Evolutionary conservation across 2,329 filamentous ascomycete species (phyloP), one percentile per base, ranked within the genome.

Genomic region (Aspergillus sp.): DNA sequence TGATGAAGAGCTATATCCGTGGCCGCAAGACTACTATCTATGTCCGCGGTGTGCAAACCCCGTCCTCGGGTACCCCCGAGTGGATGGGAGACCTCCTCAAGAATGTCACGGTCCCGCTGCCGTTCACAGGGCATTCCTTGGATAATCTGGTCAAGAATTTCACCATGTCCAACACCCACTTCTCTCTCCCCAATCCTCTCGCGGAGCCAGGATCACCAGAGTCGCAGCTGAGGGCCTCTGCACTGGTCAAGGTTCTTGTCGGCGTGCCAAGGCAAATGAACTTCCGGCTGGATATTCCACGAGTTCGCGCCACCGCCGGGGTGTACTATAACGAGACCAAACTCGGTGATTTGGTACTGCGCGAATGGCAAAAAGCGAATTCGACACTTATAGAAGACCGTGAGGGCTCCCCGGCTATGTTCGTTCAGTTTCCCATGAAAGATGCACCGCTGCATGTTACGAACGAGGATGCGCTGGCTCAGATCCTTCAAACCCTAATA

Each of bases 61-160:
- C 80, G 2, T 71, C 71, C 12, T 66, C 72, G 1, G 68, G 78
- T 20, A 83, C 86, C 0, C 91, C 91, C 1, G 67, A 69, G 28
- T 98, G 91, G 91, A 72, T 95, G 29, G 73, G 74, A 10, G 77
- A 88, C 32, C 70, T 98, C 14, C 66, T 96, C 24, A 78, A 79
- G 28, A 86, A 82, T 45, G 74, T 96, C 32, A 88, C 80, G 0
- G 70, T 96, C 1, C 86, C 88, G 3, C 67, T 96, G 5, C 82
- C 86, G 4, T 82, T 96, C 41, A 84, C 86, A 0, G 86, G 86
- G 4, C 76, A 79, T 37, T 79, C 79, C 0, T 80, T 95, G 48
- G 86, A 86, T 43, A 78, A 82, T 43, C 64, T 94, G 11, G 82
- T 98, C 53, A 81, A 80, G 45, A 89, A 91, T 46, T 95, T 96